Evolutionary conservation across 371 early-diverging fungal genomes (phyloP), one percentile per base, ranked within the genome.

Genomic region (Apophysomyces sp.): DNA sequence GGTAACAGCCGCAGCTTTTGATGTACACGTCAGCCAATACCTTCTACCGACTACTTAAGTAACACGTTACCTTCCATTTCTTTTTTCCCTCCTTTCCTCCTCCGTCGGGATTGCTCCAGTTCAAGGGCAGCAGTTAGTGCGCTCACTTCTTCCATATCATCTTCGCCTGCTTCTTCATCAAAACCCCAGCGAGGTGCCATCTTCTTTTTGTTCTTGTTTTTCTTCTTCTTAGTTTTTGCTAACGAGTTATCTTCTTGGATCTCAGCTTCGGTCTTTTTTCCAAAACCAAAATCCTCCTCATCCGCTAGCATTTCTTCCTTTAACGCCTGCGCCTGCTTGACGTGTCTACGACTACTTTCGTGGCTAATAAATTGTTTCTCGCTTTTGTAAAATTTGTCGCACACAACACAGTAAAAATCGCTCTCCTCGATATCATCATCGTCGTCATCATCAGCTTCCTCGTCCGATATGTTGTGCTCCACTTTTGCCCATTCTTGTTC

Each of bases 331-430:
- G 89, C 87, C 11, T 80, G 81, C 58, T 91, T 86, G 2, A 86
- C 30, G 71, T 95, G 95, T 63, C 88, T 90, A 67, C 86, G 88
- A 29, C 89, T 89, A 60, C 73, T 72, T 68, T 92, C 91, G 66
- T 95, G 95, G 53, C 86, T 91, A 30, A 74, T 71, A 73, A 84
- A 86, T 69, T 92, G 91, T n/a, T 81, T 74, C 57, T 88, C 86
- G 18, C 86, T 86, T 63, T 88, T 84, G 74, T 94, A 95, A 30
- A 68, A 72, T 68, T 90, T 93, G 61, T 89, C 84, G 62, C 95
- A 95, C 1, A 91, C 90, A n/a, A 86, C 86, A 71, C 95, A 95
- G 55, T 86, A 89, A 54, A 84, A 84, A 24, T 82, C 86, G 5
- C 60, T 68, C 55, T 62, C 74, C 34, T 53, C 65, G 0, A 76